Evolutionary conservation across 2,329 filamentous ascomycete species (phyloP).

Genomic region (Diaporthe ampelina): DNA sequence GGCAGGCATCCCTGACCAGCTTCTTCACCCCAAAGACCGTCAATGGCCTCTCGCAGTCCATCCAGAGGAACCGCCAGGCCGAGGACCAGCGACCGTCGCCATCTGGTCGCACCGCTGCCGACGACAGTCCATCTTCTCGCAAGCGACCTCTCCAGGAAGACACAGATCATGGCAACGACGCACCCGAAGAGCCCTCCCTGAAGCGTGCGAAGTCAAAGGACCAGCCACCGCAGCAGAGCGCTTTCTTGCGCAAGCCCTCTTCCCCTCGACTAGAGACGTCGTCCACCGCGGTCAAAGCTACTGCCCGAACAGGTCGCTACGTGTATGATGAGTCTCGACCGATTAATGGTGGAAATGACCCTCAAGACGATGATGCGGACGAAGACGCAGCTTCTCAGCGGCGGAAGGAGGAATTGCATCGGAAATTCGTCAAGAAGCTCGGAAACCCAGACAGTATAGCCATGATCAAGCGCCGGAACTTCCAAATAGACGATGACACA

Average conservation of each 20-base stretch:
- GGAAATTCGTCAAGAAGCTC: slow-evolving; percentile 90
- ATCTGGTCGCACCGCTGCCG: not conserved
- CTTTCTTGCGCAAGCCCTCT: slow-evolving; percentile 57
- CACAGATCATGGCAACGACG: slow-evolving; percentile 59
- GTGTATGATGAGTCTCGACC: slow-evolving; percentile 62
- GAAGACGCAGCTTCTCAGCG: slow-evolving; percentile 59
- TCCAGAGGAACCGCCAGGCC: slow-evolving; percentile 38
- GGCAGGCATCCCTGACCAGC: slow-evolving; percentile 86
- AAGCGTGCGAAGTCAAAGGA: slow-evolving; percentile 63
- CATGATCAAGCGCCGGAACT: slow-evolving; percentile 73
- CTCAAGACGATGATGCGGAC: slow-evolving; percentile 57
- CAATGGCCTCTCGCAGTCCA: slow-evolving; percentile 55
- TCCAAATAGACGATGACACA: slow-evolving; percentile 66
- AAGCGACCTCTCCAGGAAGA: slow-evolving; percentile 69
- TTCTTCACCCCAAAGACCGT: slow-evolving; percentile 80
- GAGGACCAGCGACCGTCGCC: slow-evolving; percentile 21
- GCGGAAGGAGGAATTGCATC: slow-evolving; percentile 80
- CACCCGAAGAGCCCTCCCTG: slow-evolving; percentile 49
- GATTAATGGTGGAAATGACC: slow-evolving; percentile 54
- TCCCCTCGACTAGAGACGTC: slow-evolving; percentile 44
- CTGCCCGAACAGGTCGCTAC: slow-evolving; percentile 63
- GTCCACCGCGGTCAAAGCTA: not conserved
- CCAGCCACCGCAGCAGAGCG: slow-evolving; percentile 54
- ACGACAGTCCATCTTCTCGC: slow-evolving; percentile 49
- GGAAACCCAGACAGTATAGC: slow-evolving; percentile 86